A percentile compares a stretch with the other conserved stretches of the same genome.
Conservation (phyloP, 306 rosid genomes). For the Vicia faba region DNA sequence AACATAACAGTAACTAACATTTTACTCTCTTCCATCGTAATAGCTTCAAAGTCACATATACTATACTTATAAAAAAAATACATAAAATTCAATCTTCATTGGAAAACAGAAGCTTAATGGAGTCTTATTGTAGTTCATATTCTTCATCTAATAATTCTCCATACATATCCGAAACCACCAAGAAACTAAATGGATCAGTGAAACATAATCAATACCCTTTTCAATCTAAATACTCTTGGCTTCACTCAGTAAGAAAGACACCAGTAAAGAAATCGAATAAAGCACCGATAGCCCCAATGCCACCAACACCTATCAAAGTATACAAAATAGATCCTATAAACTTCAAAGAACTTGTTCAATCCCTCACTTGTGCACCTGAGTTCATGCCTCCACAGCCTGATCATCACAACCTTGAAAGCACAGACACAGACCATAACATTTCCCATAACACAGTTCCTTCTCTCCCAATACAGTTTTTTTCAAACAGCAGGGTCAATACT, state of each 20-base stretch:
- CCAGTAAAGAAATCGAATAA: slow-evolving; percentile 62
- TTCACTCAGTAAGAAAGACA: slow-evolving; percentile 55
- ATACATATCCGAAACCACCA: slow-evolving; percentile 13
- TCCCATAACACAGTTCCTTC: slow-evolving; percentile 2
- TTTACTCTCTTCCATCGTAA: not conserved
- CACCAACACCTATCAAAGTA: slow-evolving; percentile 56
- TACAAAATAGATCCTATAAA: slow-evolving; percentile 78
- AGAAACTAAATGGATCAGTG: not conserved
- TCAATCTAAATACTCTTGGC: slow-evolving; percentile 32
- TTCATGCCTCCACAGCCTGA: slow-evolving; percentile 29
- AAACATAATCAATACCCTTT: slow-evolving; percentile 33
- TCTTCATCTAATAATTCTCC: slow-evolving; percentile 45
- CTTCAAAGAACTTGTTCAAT: slow-evolving; percentile 73
- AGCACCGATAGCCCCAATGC: slow-evolving; percentile 64
- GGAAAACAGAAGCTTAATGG: slow-evolving; percentile 30
- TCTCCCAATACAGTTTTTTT: not conserved
- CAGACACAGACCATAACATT: not conserved
- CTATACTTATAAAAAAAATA: too few relatives aligned
- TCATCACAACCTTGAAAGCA: slow-evolving; percentile 34
- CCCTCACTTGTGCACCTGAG: slow-evolving; percentile 70
- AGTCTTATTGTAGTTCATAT: slow-evolving; percentile 38
- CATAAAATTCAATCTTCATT: not conserved
- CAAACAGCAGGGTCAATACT: not conserved
- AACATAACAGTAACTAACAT: not conserved
- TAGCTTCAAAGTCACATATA: too few relatives aligned